phyloP scores from a whole-genome alignment of 177 flowering plant species.

The Telopea speciosissima region DNA sequence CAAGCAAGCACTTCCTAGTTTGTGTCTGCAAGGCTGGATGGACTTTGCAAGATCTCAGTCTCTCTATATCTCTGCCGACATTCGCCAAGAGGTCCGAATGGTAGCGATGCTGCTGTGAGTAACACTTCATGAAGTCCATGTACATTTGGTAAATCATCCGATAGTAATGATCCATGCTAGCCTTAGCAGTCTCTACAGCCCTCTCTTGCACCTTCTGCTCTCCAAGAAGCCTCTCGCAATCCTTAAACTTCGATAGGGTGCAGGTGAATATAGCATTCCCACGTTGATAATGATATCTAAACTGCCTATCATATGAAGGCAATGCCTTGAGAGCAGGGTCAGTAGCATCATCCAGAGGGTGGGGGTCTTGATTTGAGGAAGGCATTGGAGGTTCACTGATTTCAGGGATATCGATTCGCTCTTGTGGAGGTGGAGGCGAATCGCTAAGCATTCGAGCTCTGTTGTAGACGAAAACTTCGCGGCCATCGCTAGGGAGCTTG shows the following conservation, averaged over 20 bases:
- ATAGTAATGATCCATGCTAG: slow-evolving; percentile 69
- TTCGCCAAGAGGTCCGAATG: slow-evolving; percentile 71
- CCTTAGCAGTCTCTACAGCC: slow-evolving; percentile 77
- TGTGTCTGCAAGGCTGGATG: slow-evolving; percentile 72
- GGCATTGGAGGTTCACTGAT: slow-evolving; percentile 48
- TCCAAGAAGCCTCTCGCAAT: slow-evolving; percentile 56
- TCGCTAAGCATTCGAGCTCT: slow-evolving; percentile 53
- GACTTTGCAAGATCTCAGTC: slow-evolving; percentile 57
- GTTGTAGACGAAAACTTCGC: slow-evolving; percentile 77
- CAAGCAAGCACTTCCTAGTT: slow-evolving; percentile 60
- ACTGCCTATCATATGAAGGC: slow-evolving; percentile 85
- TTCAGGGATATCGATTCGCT: slow-evolving; percentile 45
- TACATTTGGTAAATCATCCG: slow-evolving; percentile 58
- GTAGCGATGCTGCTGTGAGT: slow-evolving; percentile 52
- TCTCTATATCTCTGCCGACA: slow-evolving; percentile 67
- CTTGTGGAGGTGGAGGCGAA: slow-evolving; percentile 54
- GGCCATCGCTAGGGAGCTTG: slow-evolving; percentile 64
- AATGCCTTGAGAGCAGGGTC: slow-evolving; percentile 95
- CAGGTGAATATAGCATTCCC: slow-evolving; percentile 61
- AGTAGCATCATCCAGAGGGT: slow-evolving; percentile 79
- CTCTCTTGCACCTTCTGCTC: slow-evolving; percentile 85
- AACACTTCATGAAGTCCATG: slow-evolving; percentile 70
- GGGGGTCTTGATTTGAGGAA: slow-evolving; percentile 49
- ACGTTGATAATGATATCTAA: slow-evolving; percentile 75
- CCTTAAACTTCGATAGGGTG: slow-evolving; percentile 39